Evolutionary conservation across 768 basidiomycete genomes (phyloP), one percentile per base, ranked within the genome.

Genomic region (Exidia glandulosa): DNA sequence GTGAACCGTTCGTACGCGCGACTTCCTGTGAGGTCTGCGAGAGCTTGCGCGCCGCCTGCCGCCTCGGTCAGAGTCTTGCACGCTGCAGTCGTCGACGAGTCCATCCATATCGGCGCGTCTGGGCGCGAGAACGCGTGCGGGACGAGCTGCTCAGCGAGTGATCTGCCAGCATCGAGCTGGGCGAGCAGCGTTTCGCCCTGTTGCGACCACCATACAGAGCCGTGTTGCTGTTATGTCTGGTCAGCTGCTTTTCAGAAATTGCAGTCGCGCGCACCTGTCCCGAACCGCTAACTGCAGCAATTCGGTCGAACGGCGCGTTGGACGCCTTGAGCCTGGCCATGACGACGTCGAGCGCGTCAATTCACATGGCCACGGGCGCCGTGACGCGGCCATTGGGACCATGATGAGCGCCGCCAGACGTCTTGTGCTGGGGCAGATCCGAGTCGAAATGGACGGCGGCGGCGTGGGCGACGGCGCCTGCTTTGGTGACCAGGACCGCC

Each of bases 1-100:
- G 91, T 93, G 71, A 95, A 95, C 12, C 92, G 79, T 67, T 91
- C 88, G 67, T 94, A 90, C 1, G 90, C 90, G 54, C 87, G 78
- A 69, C 87, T 88, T 4, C 92, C 92, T 7, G 88, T 88, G 13
- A 87, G 71, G 67, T 87, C 82, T 9, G 90, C 85, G 7, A 94
- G 75, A 4, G 72, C 80, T 61, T 87, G 86, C 0, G 86, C 71
- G 3, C 89, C 88, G 36, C 90, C 90, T 10, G 87, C 73, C 36
- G 75, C 77, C 0, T 75, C 77, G 66, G 92, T 88, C 47, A 94
- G 73, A 60, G 76, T 79, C 59, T 74, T 73, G 67, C 91, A 94
- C 64, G 93, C 89, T 47, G 73, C 71, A 0, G 83, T 85, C 0
- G 90, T 93, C 0, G 89, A 91, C 1, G 89, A 90, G 71, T 94